Conservation (phyloP, 164 flowering plant genomes). For the Platanus orientalis region DNA sequence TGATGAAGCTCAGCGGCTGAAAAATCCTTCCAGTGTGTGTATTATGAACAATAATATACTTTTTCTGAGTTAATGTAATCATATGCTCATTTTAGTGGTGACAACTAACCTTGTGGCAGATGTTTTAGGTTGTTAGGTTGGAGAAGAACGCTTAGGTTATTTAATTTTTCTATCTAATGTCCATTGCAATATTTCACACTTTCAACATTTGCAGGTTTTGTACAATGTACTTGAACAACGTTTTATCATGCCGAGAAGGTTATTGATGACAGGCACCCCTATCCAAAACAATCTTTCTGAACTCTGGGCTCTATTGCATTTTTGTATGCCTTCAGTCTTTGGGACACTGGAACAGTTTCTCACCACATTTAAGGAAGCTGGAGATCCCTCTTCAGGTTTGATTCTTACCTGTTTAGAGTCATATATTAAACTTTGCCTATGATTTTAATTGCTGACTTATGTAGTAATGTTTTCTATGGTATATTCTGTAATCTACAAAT, state of each 20-base stretch:
- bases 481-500: too few relatives aligned
- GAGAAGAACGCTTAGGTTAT: not conserved
- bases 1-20: conserved; percentile 97
- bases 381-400: conserved; percentile 48
- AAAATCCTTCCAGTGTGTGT: conserved; percentile 90
- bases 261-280: conserved; percentile 96
- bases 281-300: conserved; percentile 91
- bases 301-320: conserved; percentile 96
- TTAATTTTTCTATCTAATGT: not conserved
- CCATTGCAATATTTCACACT: not conserved
- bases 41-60: not conserved
- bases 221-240: conserved; percentile 63
- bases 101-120: not conserved
- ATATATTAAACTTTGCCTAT: not conserved
- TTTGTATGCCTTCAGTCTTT: conserved; percentile 86
- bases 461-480: too few relatives aligned
- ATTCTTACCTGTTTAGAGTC: conserved; percentile 5
- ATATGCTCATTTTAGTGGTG: not conserved
- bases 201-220: conserved; percentile 53
- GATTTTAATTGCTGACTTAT: too few relatives aligned
- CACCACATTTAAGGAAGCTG: conserved; percentile 64
- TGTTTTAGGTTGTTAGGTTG: not conserved
- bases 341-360: conserved; percentile 75
- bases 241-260: conserved; percentile 76
- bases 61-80: conserved; percentile 4